A percentile compares a stretch with the other conserved stretches of the same genome.
Evolutionary conservation across 805 yeast species (phyloP).

Genomic region (Cephaloascus albidus): DNA sequence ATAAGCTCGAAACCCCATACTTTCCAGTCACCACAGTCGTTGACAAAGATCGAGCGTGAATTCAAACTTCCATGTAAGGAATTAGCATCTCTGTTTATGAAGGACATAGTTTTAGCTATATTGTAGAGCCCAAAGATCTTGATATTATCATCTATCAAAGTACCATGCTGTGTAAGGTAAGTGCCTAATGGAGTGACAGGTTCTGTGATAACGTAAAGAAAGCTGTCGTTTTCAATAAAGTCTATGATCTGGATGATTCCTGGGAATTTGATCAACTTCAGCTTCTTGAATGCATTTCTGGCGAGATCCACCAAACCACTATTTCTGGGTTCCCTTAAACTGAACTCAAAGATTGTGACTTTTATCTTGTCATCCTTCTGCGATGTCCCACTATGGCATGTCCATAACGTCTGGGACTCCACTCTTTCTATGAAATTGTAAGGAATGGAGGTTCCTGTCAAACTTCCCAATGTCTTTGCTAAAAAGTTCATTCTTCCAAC

Average conservation of each 20-base stretch:
- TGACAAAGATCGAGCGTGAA: constrained; percentile 51
- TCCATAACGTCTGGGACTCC: constrained; percentile 43
- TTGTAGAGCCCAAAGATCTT: constrained; percentile 46
- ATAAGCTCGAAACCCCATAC: constrained; percentile 73
- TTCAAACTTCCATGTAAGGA: constrained; percentile 60
- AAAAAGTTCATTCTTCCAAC: constrained; percentile 68
- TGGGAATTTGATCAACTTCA: constrained; percentile 57
- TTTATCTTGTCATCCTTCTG: constrained; percentile 38
- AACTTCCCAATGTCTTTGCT: constrained; percentile 48
- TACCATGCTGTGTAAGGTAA: constrained; percentile 21
- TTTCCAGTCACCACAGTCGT: constrained; percentile 72
- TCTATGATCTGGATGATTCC: constrained; percentile 59
- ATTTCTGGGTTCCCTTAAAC: constrained; percentile 27
- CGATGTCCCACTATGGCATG: constrained; percentile 47
- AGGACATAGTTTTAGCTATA: constrained; percentile 45
- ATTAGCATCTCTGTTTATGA: constrained; percentile 46
- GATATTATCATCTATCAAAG: constrained; percentile 19
- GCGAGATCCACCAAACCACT: constrained; percentile 20
- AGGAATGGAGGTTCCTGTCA: constrained; percentile 52
- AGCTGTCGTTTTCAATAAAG: constrained; percentile 49
- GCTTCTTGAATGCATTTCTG: constrained; percentile 26
- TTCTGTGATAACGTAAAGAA: constrained; percentile 59
- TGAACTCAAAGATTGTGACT: constrained; percentile 62
- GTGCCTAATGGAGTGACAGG: constrained; percentile 43
- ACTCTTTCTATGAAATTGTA: constrained; percentile 41